phyloP scores from a whole-genome alignment of 768 basidiomycete species.

The Russula olivacea region DNA sequence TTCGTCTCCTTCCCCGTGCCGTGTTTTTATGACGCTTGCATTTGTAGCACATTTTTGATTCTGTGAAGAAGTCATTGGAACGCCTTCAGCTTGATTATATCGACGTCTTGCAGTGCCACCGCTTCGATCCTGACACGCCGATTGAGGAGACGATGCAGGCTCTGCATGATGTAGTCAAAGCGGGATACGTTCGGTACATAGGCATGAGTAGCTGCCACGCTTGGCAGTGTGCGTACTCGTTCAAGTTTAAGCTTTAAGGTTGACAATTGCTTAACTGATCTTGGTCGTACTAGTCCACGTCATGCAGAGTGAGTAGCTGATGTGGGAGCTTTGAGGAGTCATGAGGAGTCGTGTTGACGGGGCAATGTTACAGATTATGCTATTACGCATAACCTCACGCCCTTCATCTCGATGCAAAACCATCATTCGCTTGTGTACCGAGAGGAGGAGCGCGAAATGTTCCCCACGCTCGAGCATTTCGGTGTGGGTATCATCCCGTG shows the following conservation, averaged over 20 bases:
- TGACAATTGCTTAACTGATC: slow-evolving; percentile 13
- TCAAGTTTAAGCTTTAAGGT: not conserved
- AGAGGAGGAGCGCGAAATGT: slow-evolving; percentile 38
- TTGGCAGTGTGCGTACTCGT: slow-evolving; percentile 28
- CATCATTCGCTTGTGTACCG: slow-evolving; percentile 35
- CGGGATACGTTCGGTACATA: slow-evolving; percentile 36
- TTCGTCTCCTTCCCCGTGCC: not conserved
- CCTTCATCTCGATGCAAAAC: slow-evolving; percentile 24
- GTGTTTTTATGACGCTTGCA: not conserved
- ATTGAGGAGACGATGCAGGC: slow-evolving; percentile 33
- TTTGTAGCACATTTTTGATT: slow-evolving; percentile 63
- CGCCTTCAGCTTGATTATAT: slow-evolving; percentile 72
- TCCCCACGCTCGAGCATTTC: slow-evolving; percentile 30
- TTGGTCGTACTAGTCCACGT: slow-evolving; percentile 11
- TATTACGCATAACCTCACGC: slow-evolving; percentile 17
- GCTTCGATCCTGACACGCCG: slow-evolving; percentile 35
- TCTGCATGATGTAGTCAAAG: slow-evolving; percentile 37
- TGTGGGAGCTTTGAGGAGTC: not conserved
- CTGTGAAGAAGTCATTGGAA: slow-evolving; percentile 54
- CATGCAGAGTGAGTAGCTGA: slow-evolving; percentile 21
- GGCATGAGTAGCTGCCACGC: slow-evolving; percentile 31
- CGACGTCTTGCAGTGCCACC: slow-evolving; percentile 59
- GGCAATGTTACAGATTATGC: slow-evolving; percentile 21
- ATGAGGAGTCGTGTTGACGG: slow-evolving; percentile 12
- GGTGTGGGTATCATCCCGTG: slow-evolving; percentile 23